A percentile compares a stretch with the other conserved stretches of the same genome.
Evolutionary conservation across 768 basidiomycete species (phyloP).

Genomic region (Kwoniella sp.): DNA sequence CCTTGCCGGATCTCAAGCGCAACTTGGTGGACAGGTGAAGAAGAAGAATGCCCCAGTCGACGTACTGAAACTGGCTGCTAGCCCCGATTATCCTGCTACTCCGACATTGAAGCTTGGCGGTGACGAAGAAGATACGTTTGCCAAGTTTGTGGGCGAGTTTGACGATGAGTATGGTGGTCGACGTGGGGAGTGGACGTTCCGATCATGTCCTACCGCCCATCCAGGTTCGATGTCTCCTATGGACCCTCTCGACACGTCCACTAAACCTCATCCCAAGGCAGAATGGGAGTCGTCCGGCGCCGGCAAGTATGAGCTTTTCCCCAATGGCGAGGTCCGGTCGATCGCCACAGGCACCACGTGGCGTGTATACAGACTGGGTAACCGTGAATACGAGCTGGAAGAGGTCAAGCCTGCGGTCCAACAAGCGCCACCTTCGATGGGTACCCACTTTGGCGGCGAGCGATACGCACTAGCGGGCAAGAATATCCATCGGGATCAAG

Average conservation of each 20-base stretch:
- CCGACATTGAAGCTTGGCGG: slow-evolving; percentile 46
- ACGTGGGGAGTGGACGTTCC: slow-evolving; percentile 56
- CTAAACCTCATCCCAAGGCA: slow-evolving; percentile 18
- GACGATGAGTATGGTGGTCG: slow-evolving; percentile 56
- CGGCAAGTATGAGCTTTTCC: slow-evolving; percentile 46
- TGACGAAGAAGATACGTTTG: slow-evolving; percentile 56
- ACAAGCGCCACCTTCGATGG: background rate
- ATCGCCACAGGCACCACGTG: slow-evolving; percentile 38
- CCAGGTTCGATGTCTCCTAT: slow-evolving; percentile 3
- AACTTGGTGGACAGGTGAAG: slow-evolving; percentile 38
- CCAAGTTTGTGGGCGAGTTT: slow-evolving; percentile 56
- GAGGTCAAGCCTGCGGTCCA: slow-evolving; percentile 11
- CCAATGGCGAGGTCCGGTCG: slow-evolving; percentile 47
- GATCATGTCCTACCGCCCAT: slow-evolving; percentile 29
- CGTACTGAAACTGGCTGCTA: slow-evolving; percentile 8
- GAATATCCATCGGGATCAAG: slow-evolving; percentile 40
- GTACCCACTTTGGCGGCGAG: slow-evolving; percentile 7
- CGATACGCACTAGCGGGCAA: slow-evolving; percentile 44
- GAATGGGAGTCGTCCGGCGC: slow-evolving; percentile 53
- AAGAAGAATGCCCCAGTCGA: slow-evolving; percentile 30
- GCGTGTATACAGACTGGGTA: slow-evolving; percentile 32
- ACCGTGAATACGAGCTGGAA: slow-evolving; percentile 49
- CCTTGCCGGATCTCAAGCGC: slow-evolving; percentile 51
- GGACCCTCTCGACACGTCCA: slow-evolving; percentile 27
- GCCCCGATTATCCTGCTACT: slow-evolving; percentile 20